A percentile compares a stretch with the other conserved stretches of the same genome.
Conservation (phyloP, 1,284 basidiomycete genomes). For the Sutorius eximius region DNA sequence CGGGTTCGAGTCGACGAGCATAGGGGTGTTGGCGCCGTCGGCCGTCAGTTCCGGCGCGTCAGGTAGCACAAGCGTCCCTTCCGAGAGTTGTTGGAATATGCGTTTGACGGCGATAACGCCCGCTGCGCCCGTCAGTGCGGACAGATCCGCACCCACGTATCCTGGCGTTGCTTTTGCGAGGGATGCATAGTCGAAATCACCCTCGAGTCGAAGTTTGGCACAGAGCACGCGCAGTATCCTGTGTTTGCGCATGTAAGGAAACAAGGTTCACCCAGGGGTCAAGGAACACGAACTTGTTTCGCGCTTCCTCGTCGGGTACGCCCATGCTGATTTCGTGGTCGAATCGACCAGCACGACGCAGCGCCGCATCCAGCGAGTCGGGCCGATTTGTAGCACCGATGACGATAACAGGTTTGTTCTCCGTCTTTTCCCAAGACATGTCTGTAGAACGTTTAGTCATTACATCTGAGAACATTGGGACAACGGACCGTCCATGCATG, state of each 20-base stretch:
- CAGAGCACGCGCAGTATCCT: slow-evolving; percentile 84
- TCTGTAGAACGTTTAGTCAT: slow-evolving; percentile 45
- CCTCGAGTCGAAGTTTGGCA: slow-evolving; percentile 72
- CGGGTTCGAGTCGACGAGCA: slow-evolving; percentile 49
- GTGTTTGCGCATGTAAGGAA: slow-evolving; percentile 4
- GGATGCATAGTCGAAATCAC: slow-evolving; percentile 78
- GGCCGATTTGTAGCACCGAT: slow-evolving; percentile 97
- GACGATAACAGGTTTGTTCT: slow-evolving; percentile 88
- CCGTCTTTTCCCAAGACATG: slow-evolving; percentile 88
- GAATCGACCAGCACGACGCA: slow-evolving; percentile 91
- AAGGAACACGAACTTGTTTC: slow-evolving; percentile 73
- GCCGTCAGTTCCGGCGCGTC: slow-evolving; percentile 25
- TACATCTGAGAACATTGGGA: not conserved
- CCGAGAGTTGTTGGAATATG: slow-evolving; percentile 85
- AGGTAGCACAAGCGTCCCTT: slow-evolving; percentile 61
- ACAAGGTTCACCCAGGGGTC: not conserved
- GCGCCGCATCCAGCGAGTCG: slow-evolving; percentile 90
- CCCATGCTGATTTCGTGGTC: slow-evolving; percentile 98
- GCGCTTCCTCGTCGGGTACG: slow-evolving; percentile 88
- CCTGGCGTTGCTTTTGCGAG: slow-evolving; percentile 95
- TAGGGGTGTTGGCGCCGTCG: slow-evolving; percentile 41
- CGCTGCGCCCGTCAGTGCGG: slow-evolving; percentile 88
- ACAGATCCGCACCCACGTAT: slow-evolving; percentile 94
- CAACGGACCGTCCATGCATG: slow-evolving; percentile 92
- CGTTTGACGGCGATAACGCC: slow-evolving; percentile 96